Base-by-base conservation (phyloP, 176 grass and related monocot species). In the Aegilops longissima region DNA sequence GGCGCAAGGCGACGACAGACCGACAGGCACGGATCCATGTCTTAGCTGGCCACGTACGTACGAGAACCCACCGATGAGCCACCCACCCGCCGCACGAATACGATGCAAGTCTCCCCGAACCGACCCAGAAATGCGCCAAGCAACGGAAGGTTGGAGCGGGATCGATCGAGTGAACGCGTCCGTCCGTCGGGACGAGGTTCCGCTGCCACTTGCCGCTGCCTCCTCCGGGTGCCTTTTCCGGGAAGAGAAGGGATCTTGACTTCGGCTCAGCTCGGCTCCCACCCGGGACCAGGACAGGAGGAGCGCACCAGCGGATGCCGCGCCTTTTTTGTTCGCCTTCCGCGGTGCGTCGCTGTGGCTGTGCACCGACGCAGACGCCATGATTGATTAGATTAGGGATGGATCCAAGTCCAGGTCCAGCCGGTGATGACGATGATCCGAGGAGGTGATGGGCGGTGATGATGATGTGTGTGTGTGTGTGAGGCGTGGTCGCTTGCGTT, bases 311-410 rank as follows among this genome's bases (percentile, higher is more conserved):
- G 13, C 52, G 52, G 52, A 56, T 56, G 52, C 52, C 52, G 5
- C 54, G 6, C 56, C 18, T 59, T 21, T 59, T 21, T 1, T 21
- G 51, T 8, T 21, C 2, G 47, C 49, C 18, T 52, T 52, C 49
- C 1, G 1, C 1, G 2, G 51, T 54, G 4, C 11, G 34, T 39
- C 34, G 9, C 20, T 73, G 35, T 29, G 76, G 9, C 25, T 4
- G 67, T 36, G 88, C 82, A 82, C 83, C 83, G 70, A 86, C 88
- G 70, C 78, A 85, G 61, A 76, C 68, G 70, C 68, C 77, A 69
- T 25, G 44, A 75, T 70, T 88, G 44, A 61, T 61, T 44, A 17
- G 2, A 2, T 18, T 7, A 56, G 47, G 0, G 47, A 1, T 52
- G 49, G 49, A 52, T 52, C 49, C 49, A 17, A 51, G 13, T 52